These are phyloP conservation scores for Mortierella sp. DNA, from an alignment of 371 early-diverging fungal genomes.

Conservation along the genomic window DNA sequence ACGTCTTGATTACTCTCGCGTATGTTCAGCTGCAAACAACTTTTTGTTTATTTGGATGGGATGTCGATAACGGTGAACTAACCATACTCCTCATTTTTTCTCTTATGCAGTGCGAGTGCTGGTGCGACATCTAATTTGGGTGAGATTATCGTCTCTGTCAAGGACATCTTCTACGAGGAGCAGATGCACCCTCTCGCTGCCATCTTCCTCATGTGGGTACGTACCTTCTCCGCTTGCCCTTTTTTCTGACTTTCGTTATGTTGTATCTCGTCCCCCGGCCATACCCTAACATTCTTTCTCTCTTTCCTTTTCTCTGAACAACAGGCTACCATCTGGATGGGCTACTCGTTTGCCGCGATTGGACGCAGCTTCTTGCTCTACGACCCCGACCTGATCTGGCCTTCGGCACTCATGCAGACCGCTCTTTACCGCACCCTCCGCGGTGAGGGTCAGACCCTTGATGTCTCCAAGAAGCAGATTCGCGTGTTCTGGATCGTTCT, in stretches of 20 bases:
- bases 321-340: constrained; percentile 58
- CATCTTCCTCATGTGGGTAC: constrained; percentile 54
- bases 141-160: constrained; percentile 59
- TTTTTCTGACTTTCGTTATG: not conserved
- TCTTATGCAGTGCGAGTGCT: constrained; percentile 49
- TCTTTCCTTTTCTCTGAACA: not conserved
- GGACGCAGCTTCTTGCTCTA: constrained; percentile 57
- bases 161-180: constrained; percentile 56
- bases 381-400: constrained; percentile 58
- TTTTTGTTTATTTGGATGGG: not conserved
- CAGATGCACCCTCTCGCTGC: constrained; percentile 59
- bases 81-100: not conserved
- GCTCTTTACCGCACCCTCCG: constrained; percentile 54
- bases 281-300: not conserved
- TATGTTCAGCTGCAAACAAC: constrained; percentile 14
- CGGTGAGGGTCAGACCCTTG: constrained; percentile 43
- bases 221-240: not conserved
- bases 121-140: constrained; percentile 59
- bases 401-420: constrained; percentile 58
- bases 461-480: constrained; percentile 52
- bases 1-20: constrained; percentile 57
- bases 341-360: constrained; percentile 57
- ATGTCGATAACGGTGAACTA: not conserved
- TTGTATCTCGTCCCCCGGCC: not conserved
- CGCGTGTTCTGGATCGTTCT: constrained; percentile 48